A percentile compares a stretch with the other conserved stretches of the same genome.
These are phyloP conservation scores for Globisporangium yorkense DNA, from an alignment of 352 stramenopile species.

Conservation along the genomic window DNA sequence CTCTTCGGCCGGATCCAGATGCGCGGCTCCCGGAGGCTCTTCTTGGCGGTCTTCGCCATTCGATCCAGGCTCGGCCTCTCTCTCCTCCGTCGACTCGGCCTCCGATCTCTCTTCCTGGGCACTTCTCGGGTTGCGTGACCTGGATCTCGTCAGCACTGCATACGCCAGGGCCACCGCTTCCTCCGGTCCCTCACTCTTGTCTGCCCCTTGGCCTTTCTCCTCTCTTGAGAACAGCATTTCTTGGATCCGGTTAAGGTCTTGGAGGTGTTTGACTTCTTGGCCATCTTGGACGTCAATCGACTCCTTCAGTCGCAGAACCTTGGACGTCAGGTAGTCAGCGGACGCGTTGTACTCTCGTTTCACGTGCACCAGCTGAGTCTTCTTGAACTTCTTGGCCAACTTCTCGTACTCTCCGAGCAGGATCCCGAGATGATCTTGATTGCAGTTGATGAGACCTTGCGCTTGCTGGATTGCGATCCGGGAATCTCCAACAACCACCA, in stretches of 20 bases:
- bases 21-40: too few species aligned
- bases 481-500: constrained; percentile 15
- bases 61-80: too few species aligned
- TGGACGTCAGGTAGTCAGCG: constrained; percentile 4
- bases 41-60: too few species aligned
- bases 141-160: neutral
- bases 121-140: too few species aligned
- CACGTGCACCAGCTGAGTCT: constrained; percentile 3
- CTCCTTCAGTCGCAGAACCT: neutral
- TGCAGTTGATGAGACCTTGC: constrained; percentile 11
- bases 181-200: neutral
- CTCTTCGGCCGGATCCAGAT: neutral
- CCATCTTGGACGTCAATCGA: neutral
- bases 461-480: constrained; percentile 15
- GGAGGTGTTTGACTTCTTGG: neutral
- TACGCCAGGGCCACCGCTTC: neutral
- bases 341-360: constrained; percentile 7
- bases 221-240: too few species aligned
- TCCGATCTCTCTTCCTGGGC: too few species aligned
- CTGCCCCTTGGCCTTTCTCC: too few species aligned
- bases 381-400: neutral
- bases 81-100: too few species aligned
- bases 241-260: neutral
- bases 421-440: constrained; percentile 3
- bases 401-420: constrained; percentile 2